Percentiles rank a stretch among this genome's conserved stretches.
Conservation (phyloP, 768 basidiomycete species). For the Boletus reticulatus region DNA sequence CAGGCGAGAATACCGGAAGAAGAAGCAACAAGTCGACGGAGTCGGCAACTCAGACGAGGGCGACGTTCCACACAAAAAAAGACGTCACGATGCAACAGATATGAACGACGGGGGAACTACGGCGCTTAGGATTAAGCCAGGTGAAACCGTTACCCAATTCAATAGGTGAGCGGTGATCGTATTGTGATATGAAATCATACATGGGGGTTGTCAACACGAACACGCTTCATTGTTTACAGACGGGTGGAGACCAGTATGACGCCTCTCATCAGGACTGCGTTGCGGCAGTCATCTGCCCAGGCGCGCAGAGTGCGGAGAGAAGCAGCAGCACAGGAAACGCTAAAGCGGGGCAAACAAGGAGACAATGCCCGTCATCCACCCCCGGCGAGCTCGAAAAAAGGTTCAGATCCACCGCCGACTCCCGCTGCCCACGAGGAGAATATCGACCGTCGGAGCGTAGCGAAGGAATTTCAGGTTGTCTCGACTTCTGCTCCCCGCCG, state of each 20-base stretch:
- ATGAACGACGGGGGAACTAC: slow-evolving; percentile 11
- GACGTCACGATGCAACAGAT: slow-evolving; percentile 22
- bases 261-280: slow-evolving; percentile 57
- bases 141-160: slow-evolving; percentile 75
- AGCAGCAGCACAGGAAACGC: slow-evolving; percentile 16
- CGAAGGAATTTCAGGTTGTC: slow-evolving; percentile 47
- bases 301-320: slow-evolving; percentile 45
- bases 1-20: slow-evolving; percentile 52
- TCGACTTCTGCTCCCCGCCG: slow-evolving; percentile 60
- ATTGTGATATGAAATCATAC: slow-evolving; percentile 8
- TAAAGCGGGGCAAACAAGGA: slow-evolving; percentile 14
- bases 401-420: slow-evolving; percentile 13
- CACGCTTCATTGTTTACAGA: slow-evolving; percentile 35
- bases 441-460: slow-evolving; percentile 14
- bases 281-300: slow-evolving; percentile 53
- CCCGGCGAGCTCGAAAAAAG: slow-evolving; percentile 11
- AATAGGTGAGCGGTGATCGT: slow-evolving; percentile 51
- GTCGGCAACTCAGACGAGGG: slow-evolving; percentile 26
- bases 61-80: slow-evolving; percentile 28
- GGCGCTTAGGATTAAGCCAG: slow-evolving; percentile 52
- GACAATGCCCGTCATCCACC: slow-evolving; percentile 2
- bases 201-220: slow-evolving; percentile 6
- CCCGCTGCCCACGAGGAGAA: slow-evolving; percentile 16
- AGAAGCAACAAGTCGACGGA: slow-evolving; percentile 39
- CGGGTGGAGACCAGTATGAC: slow-evolving; percentile 74